Percentiles rank a stretch among this genome's conserved stretches.
These are phyloP conservation scores for Solanum peruvianum DNA, from an alignment of 257 asterid genomes.

Conservation along the genomic window DNA sequence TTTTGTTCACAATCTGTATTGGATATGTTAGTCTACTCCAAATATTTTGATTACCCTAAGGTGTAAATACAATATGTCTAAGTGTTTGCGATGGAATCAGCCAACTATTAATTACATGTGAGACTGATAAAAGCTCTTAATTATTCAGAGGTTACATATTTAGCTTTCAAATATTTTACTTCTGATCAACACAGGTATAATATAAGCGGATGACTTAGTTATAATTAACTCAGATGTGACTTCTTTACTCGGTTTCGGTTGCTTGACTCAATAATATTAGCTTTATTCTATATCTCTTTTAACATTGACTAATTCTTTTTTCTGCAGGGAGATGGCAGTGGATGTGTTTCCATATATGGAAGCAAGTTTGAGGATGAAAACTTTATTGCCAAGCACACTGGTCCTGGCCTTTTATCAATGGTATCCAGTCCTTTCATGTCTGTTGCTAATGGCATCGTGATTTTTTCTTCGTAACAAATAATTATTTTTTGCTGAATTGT, in stretches of 20 bases:
- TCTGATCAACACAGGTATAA: neutral
- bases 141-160: neutral
- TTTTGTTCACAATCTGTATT: neutral
- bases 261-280: neutral
- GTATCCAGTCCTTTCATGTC: slow-evolving; percentile 19
- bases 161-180: neutral
- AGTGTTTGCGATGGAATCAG: neutral
- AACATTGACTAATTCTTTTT: neutral
- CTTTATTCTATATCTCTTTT: neutral
- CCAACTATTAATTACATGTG: neutral
- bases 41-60: neutral
- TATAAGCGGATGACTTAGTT: no score
- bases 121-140: neutral
- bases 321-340: slow-evolving; percentile 95
- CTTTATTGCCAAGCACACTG: slow-evolving; percentile 91
- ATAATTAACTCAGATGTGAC: no score
- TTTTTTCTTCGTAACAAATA: neutral
- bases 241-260: no score
- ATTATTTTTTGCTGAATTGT: neutral
- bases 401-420: slow-evolving; percentile 93
- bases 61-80: neutral
- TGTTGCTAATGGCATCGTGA: neutral
- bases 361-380: slow-evolving; percentile 96
- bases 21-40: neutral
- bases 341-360: slow-evolving; percentile 80